Conservation (phyloP, 805 yeast species). For the Danielia reshetovae region DNA sequence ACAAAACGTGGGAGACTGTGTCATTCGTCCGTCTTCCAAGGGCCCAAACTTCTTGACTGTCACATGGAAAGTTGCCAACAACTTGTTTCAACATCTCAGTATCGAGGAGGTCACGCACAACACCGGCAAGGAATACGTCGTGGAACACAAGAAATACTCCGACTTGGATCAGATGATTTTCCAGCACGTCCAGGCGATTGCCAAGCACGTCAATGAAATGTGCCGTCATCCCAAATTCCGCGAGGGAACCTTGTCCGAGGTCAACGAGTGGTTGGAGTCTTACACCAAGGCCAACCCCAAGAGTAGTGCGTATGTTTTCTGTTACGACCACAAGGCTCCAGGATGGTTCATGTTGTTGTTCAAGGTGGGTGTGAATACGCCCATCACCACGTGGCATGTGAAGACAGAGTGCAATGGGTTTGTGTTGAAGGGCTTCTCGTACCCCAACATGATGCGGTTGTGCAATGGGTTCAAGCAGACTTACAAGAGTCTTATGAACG, state of each 20-base stretch:
- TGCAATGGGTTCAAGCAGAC: slow-evolving; percentile 93
- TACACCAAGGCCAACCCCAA: slow-evolving; percentile 89
- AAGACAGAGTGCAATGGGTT: slow-evolving; percentile 87
- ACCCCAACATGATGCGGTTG: slow-evolving; percentile 83
- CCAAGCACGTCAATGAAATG: slow-evolving; percentile 80
- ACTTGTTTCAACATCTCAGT: slow-evolving; percentile 86
- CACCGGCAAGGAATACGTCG: slow-evolving; percentile 54
- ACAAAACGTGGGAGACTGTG: slow-evolving; percentile 83
- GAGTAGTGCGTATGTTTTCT: slow-evolving; percentile 86
- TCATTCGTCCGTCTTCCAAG: slow-evolving; percentile 89
- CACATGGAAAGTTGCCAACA: slow-evolving; percentile 94
- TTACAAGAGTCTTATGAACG: slow-evolving; percentile 32
- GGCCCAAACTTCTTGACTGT: slow-evolving; percentile 86
- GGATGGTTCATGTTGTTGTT: slow-evolving; percentile 91
- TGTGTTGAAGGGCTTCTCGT: slow-evolving; percentile 70
- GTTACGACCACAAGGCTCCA: slow-evolving; percentile 84
- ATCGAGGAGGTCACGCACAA: slow-evolving; percentile 71
- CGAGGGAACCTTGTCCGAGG: slow-evolving; percentile 73
- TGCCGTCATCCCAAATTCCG: slow-evolving; percentile 84
- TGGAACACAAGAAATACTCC: slow-evolving; percentile 67
- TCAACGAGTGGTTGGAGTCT: slow-evolving; percentile 79
- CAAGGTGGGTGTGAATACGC: slow-evolving; percentile 69
- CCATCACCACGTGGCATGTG: slow-evolving; percentile 82
- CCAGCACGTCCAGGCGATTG: slow-evolving; percentile 79
- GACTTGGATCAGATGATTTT: slow-evolving; percentile 94